phyloP scores from a whole-genome alignment of 192 early-diverging fungal species.

The Coemansia sp. region DNA sequence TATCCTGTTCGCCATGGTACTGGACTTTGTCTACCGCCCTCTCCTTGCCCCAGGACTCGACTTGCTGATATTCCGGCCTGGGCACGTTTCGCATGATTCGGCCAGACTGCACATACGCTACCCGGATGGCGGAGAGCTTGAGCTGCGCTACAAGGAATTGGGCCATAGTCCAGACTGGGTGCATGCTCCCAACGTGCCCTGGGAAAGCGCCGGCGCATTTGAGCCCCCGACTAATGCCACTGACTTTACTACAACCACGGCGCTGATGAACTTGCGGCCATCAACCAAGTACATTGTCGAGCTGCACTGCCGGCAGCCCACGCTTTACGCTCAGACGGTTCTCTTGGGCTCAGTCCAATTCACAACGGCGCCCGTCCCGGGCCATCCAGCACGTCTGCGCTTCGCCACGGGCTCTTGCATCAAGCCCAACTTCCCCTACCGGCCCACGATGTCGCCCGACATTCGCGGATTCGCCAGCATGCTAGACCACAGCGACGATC shows the following conservation, averaged over 20 bases:
- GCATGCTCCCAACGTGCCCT: slow-evolving; percentile 9
- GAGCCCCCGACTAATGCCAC: slow-evolving; percentile 23
- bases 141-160: slow-evolving; percentile 38
- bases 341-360: slow-evolving; percentile 38
- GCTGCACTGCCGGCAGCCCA: slow-evolving; percentile 34
- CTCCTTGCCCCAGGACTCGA: slow-evolving; percentile 27
- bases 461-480: slow-evolving; percentile 52
- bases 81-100: slow-evolving; percentile 42
- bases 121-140: slow-evolving; percentile 27
- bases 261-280: slow-evolving; percentile 30
- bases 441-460: slow-evolving; percentile 22
- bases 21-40: slow-evolving; percentile 57
- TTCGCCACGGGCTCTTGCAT: slow-evolving; percentile 58
- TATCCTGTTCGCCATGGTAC: slow-evolving; percentile 36
- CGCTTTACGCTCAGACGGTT: slow-evolving; percentile 15
- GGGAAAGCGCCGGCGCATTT: slow-evolving; percentile 38
- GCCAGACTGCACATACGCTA: slow-evolving; percentile 50
- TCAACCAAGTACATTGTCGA: slow-evolving; percentile 42
- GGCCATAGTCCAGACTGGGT: neutral
- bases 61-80: slow-evolving; percentile 40
- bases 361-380: slow-evolving; percentile 31
- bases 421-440: slow-evolving; percentile 58
- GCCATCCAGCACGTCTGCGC: slow-evolving; percentile 24
- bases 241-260: slow-evolving; percentile 29
- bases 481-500: slow-evolving; percentile 35